Evolutionary conservation across 2,329 filamentous ascomycete species (phyloP), one percentile per base, ranked within the genome.

Genomic region (Exophiala xenobiotica): DNA sequence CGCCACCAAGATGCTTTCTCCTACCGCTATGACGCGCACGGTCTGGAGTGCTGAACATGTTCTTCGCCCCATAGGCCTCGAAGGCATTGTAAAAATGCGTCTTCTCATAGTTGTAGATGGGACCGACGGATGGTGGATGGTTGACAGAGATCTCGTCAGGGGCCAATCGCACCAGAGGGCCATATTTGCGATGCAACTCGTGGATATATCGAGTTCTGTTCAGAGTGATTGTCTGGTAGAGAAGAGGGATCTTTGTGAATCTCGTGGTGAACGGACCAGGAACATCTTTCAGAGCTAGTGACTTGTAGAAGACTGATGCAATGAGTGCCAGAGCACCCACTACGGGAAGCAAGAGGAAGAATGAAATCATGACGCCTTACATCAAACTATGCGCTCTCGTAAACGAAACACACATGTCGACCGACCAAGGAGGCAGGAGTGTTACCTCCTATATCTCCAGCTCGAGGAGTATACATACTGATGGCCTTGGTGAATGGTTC

Each of bases 91-190:
- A 72, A 40, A 61, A 71, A 0, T 56, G 40, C 0, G 65, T 62
- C 51, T 73, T 72, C 19, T 61, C 48, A 35, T 63, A 72, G 29
- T 61, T 65, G 57, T 72, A 64, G 39, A 72, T 70, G 44, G 66
- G 61, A 38, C 64, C 66, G 4, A 58, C 63, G 1, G 64, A 62
- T 14, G 51, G 20, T 7, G 61, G 44, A 35, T 78, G 64, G 69
- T 72, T 49, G 64, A 78, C 64, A 0, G 85, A 88, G 1, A 92
- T 68, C 0, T 74, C 74, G 56, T 90, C 90, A 1, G 88, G 88
- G 0, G 87, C 88, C 3, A 90, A 69, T 2, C 88, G 78, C 1
- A 92, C 86, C 2, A 92, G 75, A 62, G 86, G 80, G 40, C 88
- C 88, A 69, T 89, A 76, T 61, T 88, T 78, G n/a, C 76, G 75